Percentiles rank a stretch among this genome's conserved stretches.
These are phyloP conservation scores for Purshia tridentata DNA, from an alignment of 306 rosid genomes.

Conservation along the genomic window DNA sequence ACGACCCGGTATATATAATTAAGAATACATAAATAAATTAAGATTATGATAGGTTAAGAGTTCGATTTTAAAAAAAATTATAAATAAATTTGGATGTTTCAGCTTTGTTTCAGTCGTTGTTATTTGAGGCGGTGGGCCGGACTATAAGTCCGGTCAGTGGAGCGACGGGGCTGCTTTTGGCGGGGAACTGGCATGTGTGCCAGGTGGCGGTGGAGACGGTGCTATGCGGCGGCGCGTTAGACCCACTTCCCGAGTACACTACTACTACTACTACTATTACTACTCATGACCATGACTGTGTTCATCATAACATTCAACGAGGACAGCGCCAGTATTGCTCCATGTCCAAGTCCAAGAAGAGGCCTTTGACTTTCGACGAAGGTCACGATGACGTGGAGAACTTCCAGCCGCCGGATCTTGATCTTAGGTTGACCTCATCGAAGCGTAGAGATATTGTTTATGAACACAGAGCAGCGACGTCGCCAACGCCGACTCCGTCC, in stretches of 20 bases:
- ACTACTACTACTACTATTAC: neutral
- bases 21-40: too few relatives aligned
- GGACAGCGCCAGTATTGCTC: neutral
- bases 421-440: constrained; percentile 32
- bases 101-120: constrained; percentile 78
- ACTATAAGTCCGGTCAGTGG: constrained; percentile 81
- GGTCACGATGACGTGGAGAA: neutral
- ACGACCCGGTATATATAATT: constrained; percentile 41
- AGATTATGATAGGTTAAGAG: too few relatives aligned
- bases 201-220: constrained; percentile 67
- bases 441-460: constrained; percentile 6
- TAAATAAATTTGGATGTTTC: neutral
- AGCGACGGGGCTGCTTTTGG: constrained; percentile 70
- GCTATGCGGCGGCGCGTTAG: constrained; percentile 48
- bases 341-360: constrained; percentile 11
- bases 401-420: constrained; percentile 22
- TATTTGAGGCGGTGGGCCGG: constrained; percentile 84
- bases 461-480: constrained; percentile 13
- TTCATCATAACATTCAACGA: neutral
- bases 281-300: neutral
- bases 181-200: constrained; percentile 79
- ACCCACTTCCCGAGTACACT: constrained; percentile 35
- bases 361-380: neutral
- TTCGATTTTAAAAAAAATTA: too few relatives aligned
- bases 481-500: constrained; percentile 26